Evolutionary conservation across 2,329 filamentous ascomycete genomes (phyloP).

Genomic region (Alternaria arbusti): DNA sequence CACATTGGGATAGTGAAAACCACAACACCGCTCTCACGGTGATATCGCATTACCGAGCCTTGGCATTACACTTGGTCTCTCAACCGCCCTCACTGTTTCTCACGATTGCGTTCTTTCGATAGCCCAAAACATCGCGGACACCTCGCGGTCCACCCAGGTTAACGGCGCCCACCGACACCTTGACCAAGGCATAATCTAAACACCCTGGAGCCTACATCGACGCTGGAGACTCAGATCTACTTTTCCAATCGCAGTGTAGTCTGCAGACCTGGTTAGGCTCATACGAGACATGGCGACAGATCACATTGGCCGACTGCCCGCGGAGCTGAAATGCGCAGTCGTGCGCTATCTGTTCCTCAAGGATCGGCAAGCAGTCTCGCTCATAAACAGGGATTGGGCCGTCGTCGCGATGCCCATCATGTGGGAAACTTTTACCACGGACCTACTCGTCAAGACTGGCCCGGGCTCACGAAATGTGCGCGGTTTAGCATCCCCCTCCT

Average conservation of each 20-base stretch:
- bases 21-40: not conserved
- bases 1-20: not conserved
- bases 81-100: not conserved
- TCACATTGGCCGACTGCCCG: not conserved
- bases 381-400: not conserved
- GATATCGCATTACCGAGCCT: not conserved
- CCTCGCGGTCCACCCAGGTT: not conserved
- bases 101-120: not conserved
- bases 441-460: not conserved
- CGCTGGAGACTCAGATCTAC: rapidly evolving
- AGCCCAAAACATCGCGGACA: not conserved
- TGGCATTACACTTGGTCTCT: not conserved
- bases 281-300: not conserved
- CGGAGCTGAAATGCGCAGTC: not conserved
- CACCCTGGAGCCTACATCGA: not conserved
- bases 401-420: not conserved
- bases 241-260: rapidly evolving
- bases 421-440: not conserved
- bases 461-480: not conserved
- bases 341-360: not conserved
- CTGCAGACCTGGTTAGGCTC: not conserved
- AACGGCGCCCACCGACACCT: not conserved
- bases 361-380: not conserved
- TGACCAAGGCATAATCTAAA: not conserved
- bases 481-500: not conserved